Base-by-base conservation (phyloP, 1,284 basidiomycete species). In the Ganoderma lingzhi region DNA sequence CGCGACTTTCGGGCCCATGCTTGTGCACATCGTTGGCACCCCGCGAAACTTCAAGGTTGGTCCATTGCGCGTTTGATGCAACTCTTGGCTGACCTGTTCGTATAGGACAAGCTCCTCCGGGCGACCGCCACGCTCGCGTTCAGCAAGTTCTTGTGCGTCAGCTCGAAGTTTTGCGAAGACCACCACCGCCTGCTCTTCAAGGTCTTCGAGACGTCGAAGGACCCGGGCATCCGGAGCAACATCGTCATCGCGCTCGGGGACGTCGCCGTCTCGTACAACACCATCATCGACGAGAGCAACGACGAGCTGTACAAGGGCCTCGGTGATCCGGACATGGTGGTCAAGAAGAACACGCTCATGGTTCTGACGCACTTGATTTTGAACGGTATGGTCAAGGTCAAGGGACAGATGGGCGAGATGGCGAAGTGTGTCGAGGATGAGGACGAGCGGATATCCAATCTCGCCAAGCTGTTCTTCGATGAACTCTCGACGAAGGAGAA, bases 331-430 rank as follows among this genome's bases (percentile, higher is more conserved):
- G 91, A 98, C 78, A 84, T 95, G 5, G 89, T 93, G 58, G 97
- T 99, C 71, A 99, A 99, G 90, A 99, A 99, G 86, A 98, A 99
- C 82, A 98, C 97, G 56, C 87, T 99, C 62, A 99, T 99, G 97
- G 97, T 99, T 61, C 86, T 99, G 69, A 99, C 97, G 3, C 97
- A 99, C 81, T 83, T 99, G 71, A 99, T 99, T 78, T 82, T 99
- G 71, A 99, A 99, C 78, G 97, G 97, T 0, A 99, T 99, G 97
- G 96, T 98, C 85, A 99, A 99, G 81, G 97, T 99, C 78, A 99
- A 99, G 82, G 98, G 98, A 0, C 97, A 99, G 80, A 85, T 99
- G 3, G 97, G 98, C 42, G 98, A 99, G 85, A 98, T 99, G 96
- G 98, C 97, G 42, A 99, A 99, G 82, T 99, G 97, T 78, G 83